phyloP scores from a whole-genome alignment of 1,139 yeast genomes.

The Debaryomycetaceae sp. region DNA sequence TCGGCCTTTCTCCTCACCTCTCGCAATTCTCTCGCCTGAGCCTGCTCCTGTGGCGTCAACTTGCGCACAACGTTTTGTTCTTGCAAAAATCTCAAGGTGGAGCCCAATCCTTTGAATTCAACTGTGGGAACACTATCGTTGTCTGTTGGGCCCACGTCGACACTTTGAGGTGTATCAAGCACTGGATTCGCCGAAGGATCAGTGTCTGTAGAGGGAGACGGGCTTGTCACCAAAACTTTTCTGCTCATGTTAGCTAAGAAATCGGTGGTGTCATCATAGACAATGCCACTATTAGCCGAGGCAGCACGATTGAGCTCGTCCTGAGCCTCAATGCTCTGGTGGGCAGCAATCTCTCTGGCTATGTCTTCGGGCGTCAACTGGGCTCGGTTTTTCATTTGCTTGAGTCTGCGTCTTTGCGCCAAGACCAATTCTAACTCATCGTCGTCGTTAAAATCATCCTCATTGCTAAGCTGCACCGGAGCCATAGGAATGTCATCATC shows the following conservation, averaged over 20 bases:
- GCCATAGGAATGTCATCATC: slow-evolving; percentile 19
- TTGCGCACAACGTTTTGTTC: slow-evolving; percentile 34
- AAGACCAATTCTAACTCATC: slow-evolving; percentile 44
- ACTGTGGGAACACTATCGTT: no score
- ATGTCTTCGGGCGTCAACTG: slow-evolving; percentile 41
- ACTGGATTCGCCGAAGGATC: neutral
- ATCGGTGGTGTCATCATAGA: slow-evolving; percentile 56
- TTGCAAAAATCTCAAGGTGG: slow-evolving; percentile 52
- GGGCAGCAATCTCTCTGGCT: slow-evolving; percentile 40
- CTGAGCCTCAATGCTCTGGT: slow-evolving; percentile 25
- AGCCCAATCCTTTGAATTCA: slow-evolving; percentile 56
- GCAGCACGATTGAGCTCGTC: slow-evolving; percentile 19
- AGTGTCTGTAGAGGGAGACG: slow-evolving; percentile 1
- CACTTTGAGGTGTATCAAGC: no score
- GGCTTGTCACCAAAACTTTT: slow-evolving; percentile 2
- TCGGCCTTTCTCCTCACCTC: slow-evolving; percentile 30
- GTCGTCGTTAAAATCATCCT: slow-evolving; percentile 18
- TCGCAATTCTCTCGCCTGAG: slow-evolving; percentile 19
- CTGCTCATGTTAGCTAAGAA: slow-evolving; percentile 33
- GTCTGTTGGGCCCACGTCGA: no score
- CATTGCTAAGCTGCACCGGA: slow-evolving; percentile 25
- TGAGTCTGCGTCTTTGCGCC: slow-evolving; percentile 34
- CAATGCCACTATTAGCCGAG: slow-evolving; percentile 21
- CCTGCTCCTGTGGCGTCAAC: slow-evolving; percentile 13
- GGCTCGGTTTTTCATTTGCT: slow-evolving; percentile 25